Conservation (phyloP, 176 grass and related monocot species). For the Miscanthus lutarioriparius region DNA sequence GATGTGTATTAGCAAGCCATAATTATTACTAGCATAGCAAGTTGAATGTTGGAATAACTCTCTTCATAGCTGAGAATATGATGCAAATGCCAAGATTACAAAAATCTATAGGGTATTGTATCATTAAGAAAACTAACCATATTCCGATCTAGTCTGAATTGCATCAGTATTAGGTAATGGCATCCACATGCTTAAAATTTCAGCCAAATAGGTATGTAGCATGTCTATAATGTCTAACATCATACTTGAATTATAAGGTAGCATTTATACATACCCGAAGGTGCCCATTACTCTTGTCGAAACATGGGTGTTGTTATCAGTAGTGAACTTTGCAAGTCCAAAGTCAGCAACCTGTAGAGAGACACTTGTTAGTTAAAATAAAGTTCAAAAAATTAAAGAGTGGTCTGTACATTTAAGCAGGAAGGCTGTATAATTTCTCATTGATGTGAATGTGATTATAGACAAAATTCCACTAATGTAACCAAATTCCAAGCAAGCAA, state of each 20-base stretch:
- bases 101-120: neutral
- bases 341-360: constrained; percentile 67
- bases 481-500: neutral
- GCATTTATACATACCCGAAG: constrained; percentile 58
- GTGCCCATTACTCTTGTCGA: constrained; percentile 81
- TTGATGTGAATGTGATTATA: neutral
- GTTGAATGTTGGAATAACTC: constrained; percentile 10
- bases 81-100: neutral
- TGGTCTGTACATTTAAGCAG: neutral
- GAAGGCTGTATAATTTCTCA: neutral
- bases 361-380: neutral
- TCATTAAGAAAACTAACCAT: neutral
- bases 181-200: neutral
- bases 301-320: constrained; percentile 72
- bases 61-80: constrained; percentile 1
- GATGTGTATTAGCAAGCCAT: constrained; percentile 6
- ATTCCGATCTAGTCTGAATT: neutral
- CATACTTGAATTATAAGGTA: neutral
- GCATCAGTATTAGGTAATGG: neutral
- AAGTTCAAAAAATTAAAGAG: constrained; percentile 2
- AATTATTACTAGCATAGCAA: neutral
- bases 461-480: neutral
- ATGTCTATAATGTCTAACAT: neutral
- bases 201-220: neutral
- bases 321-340: constrained; percentile 71